Percentiles rank a stretch among this genome's conserved stretches.
Evolutionary conservation across 352 stramenopile genomes (phyloP).

Genomic region (Globisporangium spinosum): DNA sequence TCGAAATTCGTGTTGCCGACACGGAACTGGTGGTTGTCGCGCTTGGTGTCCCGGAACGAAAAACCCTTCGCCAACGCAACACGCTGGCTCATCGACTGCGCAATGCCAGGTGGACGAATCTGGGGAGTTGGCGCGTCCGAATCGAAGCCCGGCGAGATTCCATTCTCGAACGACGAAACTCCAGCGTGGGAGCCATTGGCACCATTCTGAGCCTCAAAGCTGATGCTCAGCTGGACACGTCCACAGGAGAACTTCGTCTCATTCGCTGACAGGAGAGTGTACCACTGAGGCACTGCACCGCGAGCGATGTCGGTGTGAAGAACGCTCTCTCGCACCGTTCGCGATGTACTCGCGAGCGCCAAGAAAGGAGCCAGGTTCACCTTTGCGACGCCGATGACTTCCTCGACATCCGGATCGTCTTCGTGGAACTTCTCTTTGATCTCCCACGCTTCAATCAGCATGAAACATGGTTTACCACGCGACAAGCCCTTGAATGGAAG

Average conservation of each 20-base stretch:
- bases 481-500: slow-evolving; percentile 68
- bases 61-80: slow-evolving; percentile 60
- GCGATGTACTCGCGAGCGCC: slow-evolving; percentile 74
- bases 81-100: slow-evolving; percentile 57
- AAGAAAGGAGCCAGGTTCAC: slow-evolving; percentile 87
- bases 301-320: slow-evolving; percentile 82
- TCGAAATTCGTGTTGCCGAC: slow-evolving; percentile 87
- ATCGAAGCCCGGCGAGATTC: slow-evolving; percentile 39
- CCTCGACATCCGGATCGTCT: slow-evolving; percentile 43
- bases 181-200: slow-evolving; percentile 5
- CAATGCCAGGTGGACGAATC: slow-evolving; percentile 33
- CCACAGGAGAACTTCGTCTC: slow-evolving; percentile 85
- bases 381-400: slow-evolving; percentile 80
- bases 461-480: slow-evolving; percentile 79
- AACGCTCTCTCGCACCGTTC: slow-evolving; percentile 77
- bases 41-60: slow-evolving; percentile 81
- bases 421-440: slow-evolving; percentile 36
- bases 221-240: slow-evolving; percentile 83
- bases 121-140: slow-evolving; percentile 50
- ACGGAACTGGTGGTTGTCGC: slow-evolving; percentile 85
- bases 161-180: slow-evolving; percentile 12
- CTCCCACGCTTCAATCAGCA: slow-evolving; percentile 86
- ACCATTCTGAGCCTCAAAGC: slow-evolving; percentile 54
- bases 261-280: slow-evolving; percentile 76
- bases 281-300: slow-evolving; percentile 82